These are phyloP conservation scores for Coemansia sp. DNA, from an alignment of 192 early-diverging fungal species.

Conservation along the genomic window DNA sequence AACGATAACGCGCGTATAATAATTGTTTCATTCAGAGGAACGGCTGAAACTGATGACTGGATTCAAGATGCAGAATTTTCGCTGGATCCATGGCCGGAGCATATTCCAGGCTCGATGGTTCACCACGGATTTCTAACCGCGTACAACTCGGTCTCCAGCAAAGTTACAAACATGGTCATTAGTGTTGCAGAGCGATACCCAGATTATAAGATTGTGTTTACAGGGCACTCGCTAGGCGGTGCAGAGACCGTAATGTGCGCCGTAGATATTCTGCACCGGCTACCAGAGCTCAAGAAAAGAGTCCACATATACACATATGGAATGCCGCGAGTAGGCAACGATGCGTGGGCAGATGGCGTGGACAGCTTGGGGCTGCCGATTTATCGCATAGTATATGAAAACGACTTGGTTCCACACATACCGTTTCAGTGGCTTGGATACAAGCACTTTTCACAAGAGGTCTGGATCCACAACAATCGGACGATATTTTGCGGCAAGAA, in stretches of 20 bases:
- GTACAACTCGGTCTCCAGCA: slow-evolving; percentile 35
- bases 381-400: slow-evolving; percentile 44
- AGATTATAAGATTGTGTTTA: slow-evolving; percentile 46
- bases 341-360: slow-evolving; percentile 36
- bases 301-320: slow-evolving; percentile 51
- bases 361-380: slow-evolving; percentile 25
- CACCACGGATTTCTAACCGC: slow-evolving; percentile 50
- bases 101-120: slow-evolving; percentile 47
- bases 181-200: slow-evolving; percentile 24
- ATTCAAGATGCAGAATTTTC: slow-evolving; percentile 49
- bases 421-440: slow-evolving; percentile 54
- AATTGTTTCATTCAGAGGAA: slow-evolving; percentile 40
- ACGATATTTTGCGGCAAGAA: slow-evolving; percentile 40
- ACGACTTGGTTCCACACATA: slow-evolving; percentile 50
- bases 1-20: slow-evolving; percentile 32
- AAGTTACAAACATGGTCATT: slow-evolving; percentile 14
- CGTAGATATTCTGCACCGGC: slow-evolving; percentile 23
- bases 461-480: slow-evolving; percentile 46
- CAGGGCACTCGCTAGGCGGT: slow-evolving; percentile 54
- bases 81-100: slow-evolving; percentile 45
- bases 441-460: slow-evolving; percentile 45
- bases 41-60: slow-evolving; percentile 38
- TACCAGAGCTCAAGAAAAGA: slow-evolving; percentile 29
- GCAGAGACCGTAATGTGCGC: slow-evolving; percentile 46
- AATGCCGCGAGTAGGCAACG: slow-evolving; percentile 48